Base-by-base conservation (phyloP, 2,329 filamentous ascomycete species). In the Talaromyces sp. region DNA sequence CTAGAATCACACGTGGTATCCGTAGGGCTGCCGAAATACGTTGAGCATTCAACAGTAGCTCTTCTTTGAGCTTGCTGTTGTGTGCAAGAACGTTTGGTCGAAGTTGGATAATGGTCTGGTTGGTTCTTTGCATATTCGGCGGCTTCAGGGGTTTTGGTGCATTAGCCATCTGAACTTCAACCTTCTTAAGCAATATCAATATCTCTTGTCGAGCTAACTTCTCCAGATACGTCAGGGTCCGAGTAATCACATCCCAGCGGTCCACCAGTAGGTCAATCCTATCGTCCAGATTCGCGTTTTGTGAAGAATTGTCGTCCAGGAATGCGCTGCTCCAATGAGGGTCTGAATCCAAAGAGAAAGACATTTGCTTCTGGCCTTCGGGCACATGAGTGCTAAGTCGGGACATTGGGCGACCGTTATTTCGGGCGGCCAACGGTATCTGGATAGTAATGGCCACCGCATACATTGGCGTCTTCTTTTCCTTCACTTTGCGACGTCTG, bases 161-260 rank as follows among this genome's bases (percentile, higher is more conserved):
- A 25, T 77, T 73, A 34, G 72, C 71, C 8, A 79, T 75, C 19
- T 74, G 68, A 13, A 77, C 73, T 65, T 85, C 82, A 56, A 81
- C 79, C 22, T 78, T 77, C 67, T 82, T 83, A 69, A 86, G 76
- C 10, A 83, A 75, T 31, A 78, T 78, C 31, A 84, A 72, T 49
- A 87, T 84, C 65, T 84, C 82, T 61, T 80, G 80, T 58, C 82
- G 80, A 3, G 84, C 83, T 15, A 84, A 73, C 63, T 79, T 79
- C 69, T 87, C 84, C 13, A 87, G 75, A 63, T 81, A 82, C 1
- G 83, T 83, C 27, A 87, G 73, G 1, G 84, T 84, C 25, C 85
- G 80, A 60, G 83, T 82, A 66, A 87, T 85, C 67, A 86, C 81
- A 71, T 87, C 84, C 85, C 84, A 87, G 67, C 86, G 84, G 65